Evolutionary conservation across 108 stramenopile genomes (phyloP).

Genomic region (Fragilariopsis cylindrus): DNA sequence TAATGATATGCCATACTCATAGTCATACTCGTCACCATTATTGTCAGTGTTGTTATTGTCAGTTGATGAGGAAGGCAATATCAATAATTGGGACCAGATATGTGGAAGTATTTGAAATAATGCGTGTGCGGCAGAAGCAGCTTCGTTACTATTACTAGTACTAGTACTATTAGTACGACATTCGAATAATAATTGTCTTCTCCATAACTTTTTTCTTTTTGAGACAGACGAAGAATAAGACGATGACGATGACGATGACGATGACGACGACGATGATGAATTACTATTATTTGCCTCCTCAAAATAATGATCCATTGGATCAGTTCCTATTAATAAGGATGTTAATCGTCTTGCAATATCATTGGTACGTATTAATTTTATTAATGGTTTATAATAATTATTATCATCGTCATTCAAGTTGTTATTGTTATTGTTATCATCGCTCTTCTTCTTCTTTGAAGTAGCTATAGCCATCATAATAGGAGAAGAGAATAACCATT

Average conservation of each 20-base stretch:
- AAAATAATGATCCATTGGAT: slow-evolving; percentile 1
- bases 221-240: neutral
- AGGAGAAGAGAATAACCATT: neutral
- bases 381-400: neutral
- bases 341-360: slow-evolving; percentile 24
- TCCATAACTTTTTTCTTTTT: neutral
- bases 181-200: neutral
- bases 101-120: too few species aligned
- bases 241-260: neutral
- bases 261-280: neutral
- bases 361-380: slow-evolving; percentile 19
- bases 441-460: neutral
- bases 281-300: neutral
- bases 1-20: neutral
- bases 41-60: too few species aligned
- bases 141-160: neutral
- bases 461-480: neutral
- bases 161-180: neutral
- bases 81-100: too few species aligned
- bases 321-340: slow-evolving; percentile 18
- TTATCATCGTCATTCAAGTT: neutral
- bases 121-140: too few species aligned
- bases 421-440: neutral
- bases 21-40: too few species aligned
- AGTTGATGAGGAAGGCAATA: too few species aligned